phyloP scores from a whole-genome alignment of 2,329 filamentous ascomycete species.

The Huntiella moniliformis region DNA sequence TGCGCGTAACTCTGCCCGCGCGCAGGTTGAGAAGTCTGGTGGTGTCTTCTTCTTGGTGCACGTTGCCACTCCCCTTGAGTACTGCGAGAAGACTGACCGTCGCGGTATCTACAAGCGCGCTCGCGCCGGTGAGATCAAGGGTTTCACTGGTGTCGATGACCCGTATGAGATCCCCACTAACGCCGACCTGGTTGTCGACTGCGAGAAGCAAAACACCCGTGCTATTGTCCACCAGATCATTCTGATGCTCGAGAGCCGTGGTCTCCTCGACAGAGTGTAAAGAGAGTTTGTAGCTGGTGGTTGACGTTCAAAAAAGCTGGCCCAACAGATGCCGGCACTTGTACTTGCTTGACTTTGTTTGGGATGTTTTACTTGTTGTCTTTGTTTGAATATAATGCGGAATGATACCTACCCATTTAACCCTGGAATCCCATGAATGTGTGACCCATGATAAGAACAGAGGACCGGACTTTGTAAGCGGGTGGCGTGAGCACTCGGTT shows the following conservation, averaged over 20 bases:
- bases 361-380: background rate
- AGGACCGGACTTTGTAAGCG: no score
- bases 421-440: background rate
- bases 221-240: constrained; percentile 96
- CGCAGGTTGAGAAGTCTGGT: constrained; percentile 72
- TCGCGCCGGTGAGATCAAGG: constrained; percentile 79
- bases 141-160: constrained; percentile 95
- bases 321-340: background rate
- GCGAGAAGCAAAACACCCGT: constrained; percentile 71
- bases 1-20: constrained; percentile 57
- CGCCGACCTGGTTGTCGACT: constrained; percentile 68
- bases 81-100: constrained; percentile 90
- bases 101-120: constrained; percentile 74
- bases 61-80: constrained; percentile 79
- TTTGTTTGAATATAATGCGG: constrained; percentile 8
- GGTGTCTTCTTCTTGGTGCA: constrained; percentile 80
- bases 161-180: constrained; percentile 76
- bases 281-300: background rate
- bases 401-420: constrained; percentile 5
- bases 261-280: constrained; percentile 57
- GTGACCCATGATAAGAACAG: background rate
- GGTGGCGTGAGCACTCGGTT: no score
- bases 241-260: constrained; percentile 73
- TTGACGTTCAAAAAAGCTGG: background rate
- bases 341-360: background rate